Evolutionary conservation across 495 filamentous ascomycete species (phyloP), one percentile per base, ranked within the genome.

Genomic region (Endocarpon pusillum): DNA sequence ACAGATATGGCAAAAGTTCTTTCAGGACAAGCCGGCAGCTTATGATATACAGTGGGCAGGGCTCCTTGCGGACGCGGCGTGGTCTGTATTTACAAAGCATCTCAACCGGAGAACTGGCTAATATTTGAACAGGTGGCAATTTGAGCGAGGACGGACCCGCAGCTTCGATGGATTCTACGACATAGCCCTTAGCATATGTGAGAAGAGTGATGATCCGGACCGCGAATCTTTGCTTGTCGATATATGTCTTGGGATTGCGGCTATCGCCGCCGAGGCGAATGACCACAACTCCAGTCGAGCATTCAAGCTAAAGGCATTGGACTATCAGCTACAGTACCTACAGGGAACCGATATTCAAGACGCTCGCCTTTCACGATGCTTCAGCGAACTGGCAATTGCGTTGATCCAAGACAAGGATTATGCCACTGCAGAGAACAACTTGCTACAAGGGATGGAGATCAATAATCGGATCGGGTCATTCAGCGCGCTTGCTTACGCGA

Each of bases 41-140:
- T 41, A 35, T 20, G 39, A 34, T 18, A 19, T 44, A 11, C 35
- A 34, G 16, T 40, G 46, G 9, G 47, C 44, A 26, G 42, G 34
- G 32, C 25, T 47, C 25, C 29, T 47, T 17, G 44, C 34, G 30
- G 48, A 53, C 24, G 49, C 40, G 17, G 36, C 35, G 21, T 42
- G 48, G 39, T 42, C 16, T 2, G 39, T 34, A 46, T 34, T 31
- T 21, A 6, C n/a, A 22, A 4, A 17, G 21, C 25, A 19, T 4
- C 17, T 21, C 18, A 33, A 18, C 17, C 23, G 20, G 20, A 7
- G 19, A 10, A 20, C 16, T 19, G 14, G 4, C 17, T 12, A 20
- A 12, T 26, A 15, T n/a, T 23, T 15, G 10, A 26, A 3, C 21
- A 37, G 41, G 41, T 43, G 41, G 19, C 41, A 43, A 37, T 40